phyloP scores from a whole-genome alignment of 345 rosid genomes.

The Balakata baccata region DNA sequence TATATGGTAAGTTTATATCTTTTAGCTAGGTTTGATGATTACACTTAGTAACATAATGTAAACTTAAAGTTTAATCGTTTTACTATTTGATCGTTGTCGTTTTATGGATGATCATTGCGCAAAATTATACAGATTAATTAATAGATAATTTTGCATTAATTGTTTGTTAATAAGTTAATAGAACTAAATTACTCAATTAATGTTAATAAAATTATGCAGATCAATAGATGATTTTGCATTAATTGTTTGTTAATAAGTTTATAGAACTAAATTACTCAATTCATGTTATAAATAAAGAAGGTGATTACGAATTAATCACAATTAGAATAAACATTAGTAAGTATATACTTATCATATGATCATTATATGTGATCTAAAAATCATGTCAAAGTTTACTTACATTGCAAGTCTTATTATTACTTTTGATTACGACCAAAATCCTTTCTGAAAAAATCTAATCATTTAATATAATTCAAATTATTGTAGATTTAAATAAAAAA shows the following conservation, averaged over 20 bases:
- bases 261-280: background rate
- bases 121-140: background rate
- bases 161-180: background rate
- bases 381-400: background rate
- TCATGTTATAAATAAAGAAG: background rate
- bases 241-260: background rate
- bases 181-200: background rate
- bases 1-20: background rate
- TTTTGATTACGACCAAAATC: background rate
- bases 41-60: background rate
- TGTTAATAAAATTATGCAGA: too few species aligned
- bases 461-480: background rate
- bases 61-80: conserved; percentile 7
- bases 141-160: background rate
- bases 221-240: background rate
- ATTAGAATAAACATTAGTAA: background rate
- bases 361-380: conserved; percentile 5
- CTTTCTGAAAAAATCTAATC: background rate
- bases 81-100: background rate
- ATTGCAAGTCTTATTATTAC: conserved; percentile 14
- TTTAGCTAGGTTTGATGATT: background rate
- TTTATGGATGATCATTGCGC: background rate
- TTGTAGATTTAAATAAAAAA: too few species aligned
- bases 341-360: conserved; percentile 6
- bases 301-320: background rate